Conservation (phyloP, 306 rosid genomes). For the Aeschynomene evenia region DNA sequence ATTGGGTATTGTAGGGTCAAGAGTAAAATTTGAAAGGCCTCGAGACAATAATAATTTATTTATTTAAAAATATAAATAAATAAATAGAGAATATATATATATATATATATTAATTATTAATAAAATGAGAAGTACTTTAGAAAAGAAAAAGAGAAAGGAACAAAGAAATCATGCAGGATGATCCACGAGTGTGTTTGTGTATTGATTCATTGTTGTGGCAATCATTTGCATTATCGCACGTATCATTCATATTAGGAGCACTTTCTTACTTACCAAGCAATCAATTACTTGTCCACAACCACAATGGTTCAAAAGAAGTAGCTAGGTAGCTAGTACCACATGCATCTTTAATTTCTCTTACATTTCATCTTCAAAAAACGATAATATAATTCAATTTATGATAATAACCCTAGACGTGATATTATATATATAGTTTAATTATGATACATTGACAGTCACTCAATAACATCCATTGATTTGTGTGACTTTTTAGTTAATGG, state of each 20-base stretch:
- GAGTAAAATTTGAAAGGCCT: background rate
- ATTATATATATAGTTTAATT: too few relatives aligned
- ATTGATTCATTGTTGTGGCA: constrained; percentile 29
- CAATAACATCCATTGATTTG: too few relatives aligned
- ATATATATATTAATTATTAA: too few relatives aligned
- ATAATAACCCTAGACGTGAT: too few relatives aligned
- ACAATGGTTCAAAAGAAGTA: background rate
- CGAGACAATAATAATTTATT: background rate
- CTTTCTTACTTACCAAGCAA: constrained; percentile 10
- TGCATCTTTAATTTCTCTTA: background rate
- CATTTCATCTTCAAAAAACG: too few relatives aligned
- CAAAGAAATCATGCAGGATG: constrained; percentile 32
- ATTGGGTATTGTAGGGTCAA: constrained; percentile 23
- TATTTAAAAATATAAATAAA: background rate
- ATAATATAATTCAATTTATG: too few relatives aligned
- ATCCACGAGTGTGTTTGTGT: constrained; percentile 32
- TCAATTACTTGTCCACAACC: constrained; percentile 24
- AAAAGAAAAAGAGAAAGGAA: background rate
- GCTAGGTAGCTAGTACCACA: too few relatives aligned
- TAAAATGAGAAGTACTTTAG: background rate
- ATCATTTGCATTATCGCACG: constrained; percentile 34
- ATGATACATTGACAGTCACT: too few relatives aligned
- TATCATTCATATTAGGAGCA: constrained; percentile 19
- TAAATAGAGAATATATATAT: background rate
- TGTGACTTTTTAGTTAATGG: too few relatives aligned